Base-by-base conservation (phyloP, 768 basidiomycete species). In the Suillus subaureus region DNA sequence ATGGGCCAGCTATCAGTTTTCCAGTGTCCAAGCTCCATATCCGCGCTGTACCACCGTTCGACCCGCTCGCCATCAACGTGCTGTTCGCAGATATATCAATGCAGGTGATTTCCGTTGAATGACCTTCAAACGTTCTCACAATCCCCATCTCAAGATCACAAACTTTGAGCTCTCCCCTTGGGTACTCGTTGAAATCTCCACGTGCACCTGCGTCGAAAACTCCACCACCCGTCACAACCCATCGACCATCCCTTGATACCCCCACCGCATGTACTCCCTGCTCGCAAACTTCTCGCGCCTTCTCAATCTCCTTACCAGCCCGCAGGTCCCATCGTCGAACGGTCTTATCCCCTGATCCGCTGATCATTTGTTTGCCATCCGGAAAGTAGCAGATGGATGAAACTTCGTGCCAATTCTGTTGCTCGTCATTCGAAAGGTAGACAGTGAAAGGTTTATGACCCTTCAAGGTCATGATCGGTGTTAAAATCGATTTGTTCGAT, bases 281-380 rank as follows among this genome's bases (percentile, higher is more conserved):
- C 4, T 57, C 56, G 6, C 8, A 4, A 16, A 39, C 7, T 16
- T 57, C 8, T 8, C 23, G 56, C 8, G 37, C 37, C 4, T 57
- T 13, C 15, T 57, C 56, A 39, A 57, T 39, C 23, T 39, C 56
- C 37, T 57, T 57, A 23, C 37, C 23, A 6, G 23, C 1, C n/a
- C 0, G 56, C 37, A 57, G 35, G 15, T 57, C 56, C 37, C 56
- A 57, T 26, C 9, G 56, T 37, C 56, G 56, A 39, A 2, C 16
- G 15, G 56, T 39, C 56, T 45, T 49, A 35, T 73, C 74, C 1
- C 21, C 43, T 8, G 67, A 67, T 4, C 65, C 69, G 23, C 61
- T 43, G 12, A 49, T 26, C 33, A 56, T 56, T 55, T 6, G 2
- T 39, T 62, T 54, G 0, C 65, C 61, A 40, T 66, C 66, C 2